Percentiles rank a stretch among this genome's conserved stretches.
These are phyloP conservation scores for Citrus medica DNA, from an alignment of 345 rosid genomes.

Conservation along the genomic window DNA sequence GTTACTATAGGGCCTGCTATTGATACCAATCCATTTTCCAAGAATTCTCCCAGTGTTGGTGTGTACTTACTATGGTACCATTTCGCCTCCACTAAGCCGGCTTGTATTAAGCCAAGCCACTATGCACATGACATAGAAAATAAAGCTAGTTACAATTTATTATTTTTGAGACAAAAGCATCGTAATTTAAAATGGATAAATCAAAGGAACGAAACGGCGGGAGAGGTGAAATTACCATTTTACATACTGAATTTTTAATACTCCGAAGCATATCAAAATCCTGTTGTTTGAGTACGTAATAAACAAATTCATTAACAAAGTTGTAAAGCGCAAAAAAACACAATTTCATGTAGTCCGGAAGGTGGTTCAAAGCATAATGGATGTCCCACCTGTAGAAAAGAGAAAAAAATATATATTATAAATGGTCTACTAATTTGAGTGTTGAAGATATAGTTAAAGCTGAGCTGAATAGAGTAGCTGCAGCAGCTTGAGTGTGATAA, in stretches of 20 bases:
- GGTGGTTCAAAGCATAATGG: neutral
- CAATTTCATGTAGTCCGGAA: conserved; percentile 33
- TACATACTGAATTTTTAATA: conserved; percentile 11
- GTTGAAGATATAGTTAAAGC: too few relatives aligned
- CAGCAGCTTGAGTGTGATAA: too few relatives aligned
- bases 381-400: conserved; percentile 29
- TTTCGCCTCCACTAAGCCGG: conserved; percentile 23
- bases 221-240: neutral
- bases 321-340: conserved; percentile 26
- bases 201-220: too few relatives aligned
- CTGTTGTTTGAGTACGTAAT: conserved; percentile 6
- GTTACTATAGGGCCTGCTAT: neutral
- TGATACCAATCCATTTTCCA: neutral
- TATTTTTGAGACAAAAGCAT: too few relatives aligned
- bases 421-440: too few relatives aligned
- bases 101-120: conserved; percentile 20
- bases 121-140: neutral
- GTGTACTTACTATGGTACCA: conserved; percentile 1
- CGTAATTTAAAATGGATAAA: too few relatives aligned
- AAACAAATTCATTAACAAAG: conserved; percentile 26
- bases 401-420: too few relatives aligned
- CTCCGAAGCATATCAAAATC: neutral
- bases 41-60: conserved; percentile 17
- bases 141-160: neutral
- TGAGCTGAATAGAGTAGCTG: too few relatives aligned